These are phyloP conservation scores for Elaeis guineensis DNA, from an alignment of 176 grass and related monocot genomes.

Conservation along the genomic window DNA sequence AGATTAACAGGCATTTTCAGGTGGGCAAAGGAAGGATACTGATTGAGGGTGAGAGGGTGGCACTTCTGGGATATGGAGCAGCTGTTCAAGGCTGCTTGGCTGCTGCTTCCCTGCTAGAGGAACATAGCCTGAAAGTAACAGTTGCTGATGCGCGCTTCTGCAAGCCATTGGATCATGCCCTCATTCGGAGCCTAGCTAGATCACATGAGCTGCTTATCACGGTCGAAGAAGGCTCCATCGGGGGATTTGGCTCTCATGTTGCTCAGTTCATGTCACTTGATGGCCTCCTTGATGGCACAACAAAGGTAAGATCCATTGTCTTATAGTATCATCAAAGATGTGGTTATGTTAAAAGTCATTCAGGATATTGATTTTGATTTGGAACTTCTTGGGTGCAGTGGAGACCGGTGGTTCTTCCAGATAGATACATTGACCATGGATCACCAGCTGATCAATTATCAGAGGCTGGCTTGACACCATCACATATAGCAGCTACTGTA, in stretches of 20 bases:
- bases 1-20: constrained; percentile 19
- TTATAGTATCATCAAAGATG: no score
- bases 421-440: constrained; percentile 89
- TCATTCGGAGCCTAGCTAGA: constrained; percentile 68
- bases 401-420: constrained; percentile 87
- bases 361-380: not conserved
- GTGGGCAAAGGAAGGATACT: constrained; percentile 80
- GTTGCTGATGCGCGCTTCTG: constrained; percentile 93
- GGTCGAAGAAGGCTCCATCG: constrained; percentile 98
- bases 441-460: constrained; percentile 75
- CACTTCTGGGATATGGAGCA: constrained; percentile 80
- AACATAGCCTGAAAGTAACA: constrained; percentile 60
- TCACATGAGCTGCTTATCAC: constrained; percentile 86
- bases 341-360: not conserved
- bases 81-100: constrained; percentile 80
- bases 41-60: constrained; percentile 72
- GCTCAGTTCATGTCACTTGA: constrained; percentile 91
- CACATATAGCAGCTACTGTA: constrained; percentile 88
- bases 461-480: constrained; percentile 74
- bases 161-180: constrained; percentile 77
- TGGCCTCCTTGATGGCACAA: constrained; percentile 78
- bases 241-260: constrained; percentile 92
- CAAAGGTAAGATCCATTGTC: constrained; percentile 41
- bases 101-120: constrained; percentile 48
- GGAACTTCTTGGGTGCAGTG: constrained; percentile 40